phyloP scores from a whole-genome alignment of 129 eudicot genomes.

The Flaveria ramosissima region DNA sequence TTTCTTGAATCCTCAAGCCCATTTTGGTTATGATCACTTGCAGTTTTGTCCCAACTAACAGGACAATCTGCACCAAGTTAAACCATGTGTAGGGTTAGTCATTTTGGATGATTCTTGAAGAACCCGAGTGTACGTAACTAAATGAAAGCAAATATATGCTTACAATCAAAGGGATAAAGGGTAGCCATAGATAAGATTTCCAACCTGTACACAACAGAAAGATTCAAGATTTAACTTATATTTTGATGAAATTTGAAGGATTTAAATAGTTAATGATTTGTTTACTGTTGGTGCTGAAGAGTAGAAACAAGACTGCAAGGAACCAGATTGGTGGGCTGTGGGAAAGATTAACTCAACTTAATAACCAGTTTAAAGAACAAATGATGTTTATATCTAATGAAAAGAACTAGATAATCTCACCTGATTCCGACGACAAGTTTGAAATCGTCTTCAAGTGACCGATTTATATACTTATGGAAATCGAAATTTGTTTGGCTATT shows the following conservation, averaged over 20 bases:
- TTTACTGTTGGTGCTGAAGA: conserved; percentile 65
- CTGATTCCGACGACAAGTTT: conserved; percentile 79
- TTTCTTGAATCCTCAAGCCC: conserved; percentile 55
- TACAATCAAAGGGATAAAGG: conserved; percentile 63
- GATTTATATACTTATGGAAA: conserved; percentile 61
- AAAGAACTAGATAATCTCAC: conserved; percentile 27
- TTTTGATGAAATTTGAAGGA: conserved; percentile 21
- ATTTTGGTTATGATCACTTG: conserved; percentile 59
- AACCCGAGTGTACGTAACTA: neutral
- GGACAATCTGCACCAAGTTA: conserved; percentile 42
- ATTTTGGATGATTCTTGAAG: conserved; percentile 2
- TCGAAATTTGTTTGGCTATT: conserved; percentile 52
- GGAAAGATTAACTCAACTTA: neutral
- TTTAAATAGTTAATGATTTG: neutral
- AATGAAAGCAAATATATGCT: conserved; percentile 32
- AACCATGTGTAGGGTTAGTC: conserved; percentile 11
- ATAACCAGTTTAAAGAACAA: conserved; percentile 18
- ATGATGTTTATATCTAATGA: neutral
- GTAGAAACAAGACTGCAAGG: conserved; percentile 66
- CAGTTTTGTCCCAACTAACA: conserved; percentile 65
- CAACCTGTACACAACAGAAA: conserved; percentile 45
- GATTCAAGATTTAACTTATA: neutral
- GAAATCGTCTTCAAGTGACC: conserved; percentile 75
- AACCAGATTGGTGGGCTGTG: conserved; percentile 81
- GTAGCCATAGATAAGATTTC: conserved; percentile 54